These are phyloP conservation scores for Candida berthetii DNA, from an alignment of 805 yeast species.

Conservation along the genomic window DNA sequence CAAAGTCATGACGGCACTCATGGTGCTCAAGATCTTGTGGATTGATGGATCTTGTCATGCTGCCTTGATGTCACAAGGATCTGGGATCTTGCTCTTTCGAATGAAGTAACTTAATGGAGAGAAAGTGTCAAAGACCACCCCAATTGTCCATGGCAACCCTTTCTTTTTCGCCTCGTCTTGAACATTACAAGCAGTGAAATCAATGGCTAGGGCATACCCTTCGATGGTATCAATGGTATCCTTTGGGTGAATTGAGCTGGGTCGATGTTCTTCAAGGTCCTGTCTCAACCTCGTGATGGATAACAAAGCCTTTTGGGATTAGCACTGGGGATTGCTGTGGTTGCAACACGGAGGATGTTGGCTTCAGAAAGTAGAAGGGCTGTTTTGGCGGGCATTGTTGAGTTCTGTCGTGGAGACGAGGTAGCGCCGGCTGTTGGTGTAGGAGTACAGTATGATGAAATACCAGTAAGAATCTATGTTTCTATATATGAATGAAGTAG, in stretches of 20 bases:
- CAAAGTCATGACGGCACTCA: slow-evolving; percentile 87
- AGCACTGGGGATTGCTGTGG: slow-evolving; percentile 70
- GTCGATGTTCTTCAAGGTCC: slow-evolving; percentile 54
- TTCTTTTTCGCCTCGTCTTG: slow-evolving; percentile 91
- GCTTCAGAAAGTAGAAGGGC: slow-evolving; percentile 93
- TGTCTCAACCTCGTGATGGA: slow-evolving; percentile 90
- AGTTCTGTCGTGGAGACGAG: no score
- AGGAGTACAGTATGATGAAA: no score
- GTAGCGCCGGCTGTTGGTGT: no score
- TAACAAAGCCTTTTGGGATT: slow-evolving; percentile 73
- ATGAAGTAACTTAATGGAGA: slow-evolving; percentile 76
- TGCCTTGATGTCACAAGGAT: slow-evolving; percentile 77
- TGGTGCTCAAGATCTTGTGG: slow-evolving; percentile 69
- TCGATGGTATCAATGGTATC: slow-evolving; percentile 76
- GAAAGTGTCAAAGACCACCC: slow-evolving; percentile 95
- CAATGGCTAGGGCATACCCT: slow-evolving; percentile 88
- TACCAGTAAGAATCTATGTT: no score
- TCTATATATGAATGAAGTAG: no score
- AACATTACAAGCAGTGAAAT: slow-evolving; percentile 92
- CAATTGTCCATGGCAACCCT: slow-evolving; percentile 96
- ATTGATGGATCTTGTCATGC: slow-evolving; percentile 68
- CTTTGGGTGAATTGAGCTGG: slow-evolving; percentile 44
- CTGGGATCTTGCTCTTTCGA: slow-evolving; percentile 56
- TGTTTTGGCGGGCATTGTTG: slow-evolving; percentile 73
- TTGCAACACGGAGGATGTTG: slow-evolving; percentile 68